Conservation (phyloP, 2,329 filamentous ascomycete species). For the Aspergillus sp. region DNA sequence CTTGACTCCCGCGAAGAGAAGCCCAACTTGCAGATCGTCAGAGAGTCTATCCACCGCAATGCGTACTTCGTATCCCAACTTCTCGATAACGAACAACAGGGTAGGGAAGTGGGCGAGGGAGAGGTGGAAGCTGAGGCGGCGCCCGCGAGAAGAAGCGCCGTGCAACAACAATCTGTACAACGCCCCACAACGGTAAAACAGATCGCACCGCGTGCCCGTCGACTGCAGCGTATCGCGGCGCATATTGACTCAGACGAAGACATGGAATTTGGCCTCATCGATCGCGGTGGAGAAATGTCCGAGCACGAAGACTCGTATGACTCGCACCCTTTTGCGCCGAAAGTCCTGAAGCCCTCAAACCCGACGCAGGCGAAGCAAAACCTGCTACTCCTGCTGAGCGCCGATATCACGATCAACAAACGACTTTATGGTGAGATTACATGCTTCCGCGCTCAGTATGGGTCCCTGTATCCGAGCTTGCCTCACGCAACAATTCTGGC, state of each 20-base stretch:
- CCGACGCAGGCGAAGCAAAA: slow-evolving; percentile 14
- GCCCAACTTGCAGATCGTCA: not conserved
- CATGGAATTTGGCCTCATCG: not conserved
- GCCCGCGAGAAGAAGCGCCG: not conserved
- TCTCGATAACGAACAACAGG: not conserved
- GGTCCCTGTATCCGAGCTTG: slow-evolving; percentile 7
- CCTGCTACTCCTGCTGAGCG: slow-evolving; percentile 8
- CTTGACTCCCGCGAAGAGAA: not conserved
- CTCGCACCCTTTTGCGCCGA: not conserved
- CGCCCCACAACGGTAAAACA: not conserved
- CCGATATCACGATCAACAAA: slow-evolving; percentile 11
- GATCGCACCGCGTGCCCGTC: not conserved
- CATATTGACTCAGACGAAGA: not conserved
- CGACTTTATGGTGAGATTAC: slow-evolving; percentile 12
- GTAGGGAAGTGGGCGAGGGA: slow-evolving; percentile 1
- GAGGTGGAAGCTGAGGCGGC: slow-evolving; percentile 9
- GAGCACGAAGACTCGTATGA: not conserved
- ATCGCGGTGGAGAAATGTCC: not conserved
- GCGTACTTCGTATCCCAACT: slow-evolving; percentile 17
- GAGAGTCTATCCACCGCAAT: slow-evolving; percentile 3
- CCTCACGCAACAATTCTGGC: slow-evolving; percentile 7
- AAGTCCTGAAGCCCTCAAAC: not conserved
- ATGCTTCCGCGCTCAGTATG: slow-evolving; percentile 13
- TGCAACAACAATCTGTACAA: not conserved
- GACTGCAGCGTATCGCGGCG: not conserved